Base-by-base conservation (phyloP, 345 rosid species). In the Eutrema japonicum region DNA sequence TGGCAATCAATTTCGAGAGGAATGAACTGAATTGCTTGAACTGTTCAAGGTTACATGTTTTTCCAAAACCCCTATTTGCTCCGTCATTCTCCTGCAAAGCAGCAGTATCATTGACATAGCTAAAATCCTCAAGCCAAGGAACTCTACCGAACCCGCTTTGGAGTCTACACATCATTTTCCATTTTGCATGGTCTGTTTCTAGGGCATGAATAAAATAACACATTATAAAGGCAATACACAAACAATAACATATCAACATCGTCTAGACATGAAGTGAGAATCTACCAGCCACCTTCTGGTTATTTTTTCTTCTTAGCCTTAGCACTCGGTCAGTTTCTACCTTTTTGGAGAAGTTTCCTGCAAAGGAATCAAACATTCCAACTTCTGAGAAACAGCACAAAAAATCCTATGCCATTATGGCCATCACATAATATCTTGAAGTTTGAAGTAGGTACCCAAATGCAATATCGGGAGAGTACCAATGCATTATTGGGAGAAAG, bases 221-320 rank as follows among this genome's bases (percentile, higher is more conserved):
- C 30, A 55, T 58, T 4, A 32, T 58, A 4, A 61, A 73, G 55
- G 47, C 14, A 54, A 29, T 40, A 55, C 66, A 63, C 42, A 65
- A n/a, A 73, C 47, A 35, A 75, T 13, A 32, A 68, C 67, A 71
- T 77, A 64, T 66, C 61, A 82, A 61, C 68, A 38, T 54, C 41
- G 54, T 51, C 83, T 70, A 61, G 29, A 78, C 51, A 68, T 59
- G 80, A 70, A 81, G 74, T 74, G 66, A 85, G 89, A 90, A 77
- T 84, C 83, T 84, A 87, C 86, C 97, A 81, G 85, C 88, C 88
- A 93, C 97, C 97, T 87, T 88, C 89, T 63, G 79, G 79, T 84
- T 79, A 66, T 72, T 77, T 47, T 75, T 76, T 67, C 82, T 68
- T 62, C 66, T 32, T 12, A 78, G 72, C 60, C 68, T 50, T n/a